Percentiles rank a stretch among this genome's conserved stretches.
These are phyloP conservation scores for Kazachstania sp. DNA, from an alignment of 1,139 yeast genomes.

Conservation along the genomic window DNA sequence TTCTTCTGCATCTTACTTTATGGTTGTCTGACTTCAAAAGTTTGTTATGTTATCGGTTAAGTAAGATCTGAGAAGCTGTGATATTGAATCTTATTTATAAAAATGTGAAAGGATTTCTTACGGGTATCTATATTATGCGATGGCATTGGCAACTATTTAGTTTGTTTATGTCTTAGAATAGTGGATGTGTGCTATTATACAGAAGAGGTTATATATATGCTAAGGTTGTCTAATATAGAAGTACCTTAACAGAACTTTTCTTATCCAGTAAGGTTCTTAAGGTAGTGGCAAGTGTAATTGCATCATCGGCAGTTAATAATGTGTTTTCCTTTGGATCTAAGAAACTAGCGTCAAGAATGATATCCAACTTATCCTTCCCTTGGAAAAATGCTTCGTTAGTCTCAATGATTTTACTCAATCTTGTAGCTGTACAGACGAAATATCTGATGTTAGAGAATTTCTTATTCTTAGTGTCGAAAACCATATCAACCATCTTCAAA, in stretches of 20 bases:
- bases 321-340: constrained; percentile 44
- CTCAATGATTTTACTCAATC: constrained; percentile 44
- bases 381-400: constrained; percentile 37
- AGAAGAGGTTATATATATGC: too few relatives aligned
- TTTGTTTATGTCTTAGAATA: too few relatives aligned
- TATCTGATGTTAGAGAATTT: constrained; percentile 15
- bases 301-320: constrained; percentile 24
- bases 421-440: constrained; percentile 54
- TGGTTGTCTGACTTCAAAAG: too few relatives aligned
- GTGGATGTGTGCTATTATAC: too few relatives aligned
- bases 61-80: too few relatives aligned
- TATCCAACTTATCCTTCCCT: constrained; percentile 45
- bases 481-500: constrained; percentile 33
- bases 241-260: constrained; percentile 30
- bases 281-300: constrained; percentile 20
- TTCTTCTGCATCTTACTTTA: too few relatives aligned
- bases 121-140: too few relatives aligned
- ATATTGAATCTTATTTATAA: too few relatives aligned
- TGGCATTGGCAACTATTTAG: too few relatives aligned
- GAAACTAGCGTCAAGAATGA: constrained; percentile 52
- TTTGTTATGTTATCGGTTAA: too few relatives aligned
- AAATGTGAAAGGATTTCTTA: too few relatives aligned
- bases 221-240: constrained; percentile 20
- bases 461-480: constrained; percentile 11
- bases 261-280: constrained; percentile 23